A percentile compares a stretch with the other conserved stretches of the same genome.
Conservation (phyloP, 306 rosid species). For the Quercus dentata region DNA sequence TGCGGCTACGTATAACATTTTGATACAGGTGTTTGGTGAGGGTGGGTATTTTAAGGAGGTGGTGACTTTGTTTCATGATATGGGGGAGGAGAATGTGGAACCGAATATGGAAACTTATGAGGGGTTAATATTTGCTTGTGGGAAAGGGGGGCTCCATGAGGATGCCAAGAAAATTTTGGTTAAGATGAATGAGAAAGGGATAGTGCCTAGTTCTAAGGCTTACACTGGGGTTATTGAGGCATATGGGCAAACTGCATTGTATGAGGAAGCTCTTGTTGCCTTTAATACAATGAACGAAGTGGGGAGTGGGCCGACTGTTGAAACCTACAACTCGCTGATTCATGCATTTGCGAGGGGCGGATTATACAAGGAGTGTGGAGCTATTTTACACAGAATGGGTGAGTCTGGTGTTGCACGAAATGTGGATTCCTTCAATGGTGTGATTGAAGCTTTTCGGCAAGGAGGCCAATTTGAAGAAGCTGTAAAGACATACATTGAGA, state of each 20-base stretch:
- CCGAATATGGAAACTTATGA: constrained; percentile 92
- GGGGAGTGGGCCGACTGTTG: constrained; percentile 64
- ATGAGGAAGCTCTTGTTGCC: constrained; percentile 90
- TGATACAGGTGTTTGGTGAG: constrained; percentile 92
- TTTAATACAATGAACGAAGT: constrained; percentile 94
- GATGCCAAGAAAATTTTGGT: constrained; percentile 79
- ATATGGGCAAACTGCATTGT: constrained; percentile 77
- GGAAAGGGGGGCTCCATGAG: constrained; percentile 85
- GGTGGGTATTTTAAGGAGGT: constrained; percentile 98
- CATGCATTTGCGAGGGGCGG: constrained; percentile 77
- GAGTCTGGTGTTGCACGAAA: constrained; percentile 53
- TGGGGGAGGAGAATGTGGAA: constrained; percentile 89
- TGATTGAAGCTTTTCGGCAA: constrained; percentile 82
- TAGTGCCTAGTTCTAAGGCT: constrained; percentile 79
- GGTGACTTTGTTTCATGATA: constrained; percentile 93
- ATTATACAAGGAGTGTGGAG: constrained; percentile 73
- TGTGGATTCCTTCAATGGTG: constrained; percentile 68
- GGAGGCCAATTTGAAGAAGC: constrained; percentile 91
- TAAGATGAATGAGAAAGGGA: constrained; percentile 66
- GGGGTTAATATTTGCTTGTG: constrained; percentile 89
- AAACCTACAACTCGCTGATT: constrained; percentile 75
- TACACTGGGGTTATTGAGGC: constrained; percentile 87
- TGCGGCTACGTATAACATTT: constrained; percentile 84
- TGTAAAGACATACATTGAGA: constrained; percentile 64
- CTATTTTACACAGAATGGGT: constrained; percentile 51